Base-by-base conservation (phyloP, 306 rosid genomes). In the Vachellia pachyceras region DNA sequence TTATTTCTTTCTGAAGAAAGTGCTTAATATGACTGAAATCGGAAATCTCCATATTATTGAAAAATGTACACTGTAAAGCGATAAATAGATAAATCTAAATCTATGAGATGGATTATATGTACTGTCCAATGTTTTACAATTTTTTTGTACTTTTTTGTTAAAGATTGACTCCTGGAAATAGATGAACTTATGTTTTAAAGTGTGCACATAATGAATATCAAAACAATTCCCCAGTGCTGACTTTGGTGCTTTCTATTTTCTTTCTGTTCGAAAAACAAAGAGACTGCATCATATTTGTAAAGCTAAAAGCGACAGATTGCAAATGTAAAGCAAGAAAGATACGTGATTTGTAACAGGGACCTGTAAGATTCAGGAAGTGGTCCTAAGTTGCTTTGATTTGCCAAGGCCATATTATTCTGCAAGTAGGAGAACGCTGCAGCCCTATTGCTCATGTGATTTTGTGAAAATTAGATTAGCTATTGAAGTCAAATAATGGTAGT, bases 191-290 rank as follows among this genome's bases (percentile, higher is more conserved):
- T 76, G 65, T 22, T 10, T 72, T 45, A 20, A 72, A 72, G 67
- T 10, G 1, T 78, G 71, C 33, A 33, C 36, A 9, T 78, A 49
- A 37, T 47, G 65, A 58, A 58, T 58, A 23, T 8, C 33, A 45
- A 78, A 68, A 39, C 42, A 67, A 57, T 23, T 29, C 35, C 12
- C 52, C 12, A 18, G 67, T 63, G 54, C 25, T 73, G 18, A 20
- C 61, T 73, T 67, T 73, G 39, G 29, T 74, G 67, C 18, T 79
- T 83, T 44, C 55, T 68, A 67, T 14, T 45, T 73, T 23, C n/a
- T 23, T 83, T 78, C 69, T 77, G 72, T 44, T 44, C 73, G 65
- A 35, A 20, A 17, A 57, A 45, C 54, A 66, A 78, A 42, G 83
- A 55, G 33, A 76, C 61, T 37, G 22, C 49, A 36, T 1, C 23